These are phyloP conservation scores for Perkinsus marinus DNA, from an alignment of 169 alveolate species.

Conservation along the genomic window DNA sequence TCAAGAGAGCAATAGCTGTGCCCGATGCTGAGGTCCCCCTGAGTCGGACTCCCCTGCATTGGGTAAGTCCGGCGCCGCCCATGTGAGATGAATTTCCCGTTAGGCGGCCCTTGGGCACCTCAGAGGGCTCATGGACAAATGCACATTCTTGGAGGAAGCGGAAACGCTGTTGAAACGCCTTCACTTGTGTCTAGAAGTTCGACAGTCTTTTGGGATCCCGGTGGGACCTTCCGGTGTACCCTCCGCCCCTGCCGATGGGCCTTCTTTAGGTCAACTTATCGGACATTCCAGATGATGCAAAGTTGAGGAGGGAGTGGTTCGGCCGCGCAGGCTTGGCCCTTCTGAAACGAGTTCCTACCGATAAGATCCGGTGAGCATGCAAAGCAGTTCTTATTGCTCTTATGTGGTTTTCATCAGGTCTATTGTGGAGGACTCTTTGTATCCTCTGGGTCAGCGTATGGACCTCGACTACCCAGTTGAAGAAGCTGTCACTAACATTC, in stretches of 20 bases:
- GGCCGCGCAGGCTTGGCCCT: neutral
- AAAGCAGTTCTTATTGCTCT: no score
- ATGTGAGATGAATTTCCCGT: neutral
- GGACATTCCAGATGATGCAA: neutral
- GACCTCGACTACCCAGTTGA: neutral
- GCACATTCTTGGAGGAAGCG: neutral
- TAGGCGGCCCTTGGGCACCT: neutral
- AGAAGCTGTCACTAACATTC: neutral
- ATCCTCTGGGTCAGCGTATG: neutral
- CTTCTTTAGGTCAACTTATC: neutral
- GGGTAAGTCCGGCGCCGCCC: neutral
- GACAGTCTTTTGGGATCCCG: neutral
- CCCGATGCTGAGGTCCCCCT: neutral
- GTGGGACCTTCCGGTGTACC: no score
- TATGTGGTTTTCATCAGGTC: neutral
- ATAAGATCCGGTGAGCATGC: neutral
- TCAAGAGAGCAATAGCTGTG: neutral
- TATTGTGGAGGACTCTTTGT: neutral
- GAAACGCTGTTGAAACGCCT: neutral
- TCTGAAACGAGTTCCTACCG: neutral
- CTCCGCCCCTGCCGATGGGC: no score
- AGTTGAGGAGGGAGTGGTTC: neutral
- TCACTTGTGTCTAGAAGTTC: neutral
- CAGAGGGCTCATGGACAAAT: neutral
- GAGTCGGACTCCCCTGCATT: neutral